A percentile compares a stretch with the other conserved stretches of the same genome.
These are phyloP conservation scores for Tylopilus intermedius DNA, from an alignment of 768 basidiomycete species.

Conservation along the genomic window DNA sequence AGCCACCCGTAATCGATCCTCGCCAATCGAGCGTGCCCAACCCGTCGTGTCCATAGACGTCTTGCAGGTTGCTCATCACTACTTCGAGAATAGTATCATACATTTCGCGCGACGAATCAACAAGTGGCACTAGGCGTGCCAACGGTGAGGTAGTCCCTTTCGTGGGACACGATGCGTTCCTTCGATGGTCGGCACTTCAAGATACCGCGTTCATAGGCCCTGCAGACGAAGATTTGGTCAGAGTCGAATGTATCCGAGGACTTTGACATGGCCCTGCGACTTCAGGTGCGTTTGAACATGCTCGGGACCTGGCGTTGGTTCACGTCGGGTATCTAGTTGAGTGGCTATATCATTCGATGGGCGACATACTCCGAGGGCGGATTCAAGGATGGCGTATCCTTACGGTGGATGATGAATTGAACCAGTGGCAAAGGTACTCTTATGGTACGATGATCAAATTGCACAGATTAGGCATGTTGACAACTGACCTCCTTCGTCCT, in stretches of 20 bases:
- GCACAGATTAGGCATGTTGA: constrained; percentile 23
- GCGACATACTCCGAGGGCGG: constrained; percentile 84
- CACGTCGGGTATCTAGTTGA: constrained; percentile 12
- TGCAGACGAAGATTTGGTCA: constrained; percentile 58
- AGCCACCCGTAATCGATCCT: constrained; percentile 32
- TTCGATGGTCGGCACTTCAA: no score
- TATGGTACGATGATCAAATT: constrained; percentile 49
- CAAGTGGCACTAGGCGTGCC: constrained; percentile 68
- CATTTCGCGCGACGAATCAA: constrained; percentile 88
- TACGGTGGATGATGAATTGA: constrained; percentile 89
- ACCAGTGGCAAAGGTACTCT: constrained; percentile 87
- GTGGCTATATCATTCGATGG: constrained; percentile 40
- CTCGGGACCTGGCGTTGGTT: background rate
- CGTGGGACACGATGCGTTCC: constrained; percentile 85
- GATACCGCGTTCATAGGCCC: constrained; percentile 62
- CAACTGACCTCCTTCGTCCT: no score
- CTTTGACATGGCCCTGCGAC: constrained; percentile 49
- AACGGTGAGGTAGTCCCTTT: constrained; percentile 78
- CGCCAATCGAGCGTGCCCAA: background rate
- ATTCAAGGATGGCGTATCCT: constrained; percentile 93
- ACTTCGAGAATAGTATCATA: constrained; percentile 88
- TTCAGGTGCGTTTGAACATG: constrained; percentile 36
- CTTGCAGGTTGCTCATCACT: constrained; percentile 86
- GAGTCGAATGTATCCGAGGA: constrained; percentile 67
- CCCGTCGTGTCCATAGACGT: constrained; percentile 46